Percentiles rank a stretch among this genome's conserved stretches.
phyloP scores from a whole-genome alignment of 345 rosid species.

The Citrus sp. region DNA sequence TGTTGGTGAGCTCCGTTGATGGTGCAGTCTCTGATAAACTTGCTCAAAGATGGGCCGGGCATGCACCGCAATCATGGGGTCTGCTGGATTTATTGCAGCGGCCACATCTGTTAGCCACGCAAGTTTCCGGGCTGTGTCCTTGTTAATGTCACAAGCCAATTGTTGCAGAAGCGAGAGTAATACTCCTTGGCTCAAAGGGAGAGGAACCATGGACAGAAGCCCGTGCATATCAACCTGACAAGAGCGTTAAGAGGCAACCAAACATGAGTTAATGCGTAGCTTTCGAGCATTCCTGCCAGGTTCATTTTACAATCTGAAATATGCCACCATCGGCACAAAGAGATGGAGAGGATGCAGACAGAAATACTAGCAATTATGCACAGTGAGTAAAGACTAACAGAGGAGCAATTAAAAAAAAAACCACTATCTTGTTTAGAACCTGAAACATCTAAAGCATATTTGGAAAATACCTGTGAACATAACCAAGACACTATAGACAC shows the following conservation, averaged over 20 bases:
- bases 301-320: background rate
- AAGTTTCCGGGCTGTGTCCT: conserved; percentile 57
- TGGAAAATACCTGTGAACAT: conserved; percentile 66
- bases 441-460: background rate
- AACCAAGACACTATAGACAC: conserved; percentile 82
- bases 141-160: conserved; percentile 68
- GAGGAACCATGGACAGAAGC: conserved; percentile 49
- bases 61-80: conserved; percentile 58
- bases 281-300: background rate
- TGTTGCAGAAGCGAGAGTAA: conserved; percentile 83
- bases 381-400: background rate
- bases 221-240: conserved; percentile 66
- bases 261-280: background rate
- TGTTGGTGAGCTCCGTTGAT: conserved; percentile 45
- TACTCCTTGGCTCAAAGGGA: conserved; percentile 87
- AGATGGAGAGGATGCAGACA: background rate
- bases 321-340: background rate
- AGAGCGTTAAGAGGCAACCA: background rate
- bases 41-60: conserved; percentile 72
- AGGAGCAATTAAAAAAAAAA: too few species aligned
- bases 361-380: background rate
- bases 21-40: conserved; percentile 62
- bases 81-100: conserved; percentile 65
- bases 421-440: background rate
- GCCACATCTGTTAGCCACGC: conserved; percentile 86